Evolutionary conservation across 2,329 filamentous ascomycete genomes (phyloP).

Genomic region (Aspergillus felis): DNA sequence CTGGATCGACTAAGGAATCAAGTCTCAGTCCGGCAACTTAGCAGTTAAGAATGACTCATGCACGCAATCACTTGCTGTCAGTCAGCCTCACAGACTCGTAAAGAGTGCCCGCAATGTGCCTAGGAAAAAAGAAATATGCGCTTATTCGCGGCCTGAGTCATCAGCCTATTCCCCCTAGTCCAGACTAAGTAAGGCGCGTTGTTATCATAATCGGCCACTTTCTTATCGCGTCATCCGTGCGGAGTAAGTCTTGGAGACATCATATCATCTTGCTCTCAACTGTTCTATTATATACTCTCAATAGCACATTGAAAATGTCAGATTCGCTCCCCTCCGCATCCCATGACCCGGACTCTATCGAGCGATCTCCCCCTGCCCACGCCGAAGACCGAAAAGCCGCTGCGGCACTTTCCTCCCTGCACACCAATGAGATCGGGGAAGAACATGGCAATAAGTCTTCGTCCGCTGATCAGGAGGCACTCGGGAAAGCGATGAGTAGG

Average conservation of each 20-base stretch:
- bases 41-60: not conserved
- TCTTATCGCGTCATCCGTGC: not conserved
- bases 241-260: not conserved
- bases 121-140: slow-evolving; percentile 5
- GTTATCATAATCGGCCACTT: not conserved
- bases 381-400: slow-evolving; percentile 51
- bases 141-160: slow-evolving; percentile 18
- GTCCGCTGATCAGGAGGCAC: slow-evolving; percentile 43
- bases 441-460: slow-evolving; percentile 32
- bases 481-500: slow-evolving; percentile 48
- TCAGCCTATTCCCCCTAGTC: not conserved
- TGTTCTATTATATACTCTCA: not conserved
- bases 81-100: not conserved
- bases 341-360: slow-evolving; percentile 30
- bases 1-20: not conserved
- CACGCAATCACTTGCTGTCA: not conserved
- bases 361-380: slow-evolving; percentile 37
- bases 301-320: slow-evolving; percentile 31
- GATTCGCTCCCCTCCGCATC: slow-evolving; percentile 41
- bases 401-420: slow-evolving; percentile 46
- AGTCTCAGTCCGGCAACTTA: not conserved
- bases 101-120: not conserved
- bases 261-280: not conserved
- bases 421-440: slow-evolving; percentile 38
- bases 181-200: not conserved